These are phyloP conservation scores for Calocybe cyanea DNA, from an alignment of 768 basidiomycete genomes.

Conservation along the genomic window DNA sequence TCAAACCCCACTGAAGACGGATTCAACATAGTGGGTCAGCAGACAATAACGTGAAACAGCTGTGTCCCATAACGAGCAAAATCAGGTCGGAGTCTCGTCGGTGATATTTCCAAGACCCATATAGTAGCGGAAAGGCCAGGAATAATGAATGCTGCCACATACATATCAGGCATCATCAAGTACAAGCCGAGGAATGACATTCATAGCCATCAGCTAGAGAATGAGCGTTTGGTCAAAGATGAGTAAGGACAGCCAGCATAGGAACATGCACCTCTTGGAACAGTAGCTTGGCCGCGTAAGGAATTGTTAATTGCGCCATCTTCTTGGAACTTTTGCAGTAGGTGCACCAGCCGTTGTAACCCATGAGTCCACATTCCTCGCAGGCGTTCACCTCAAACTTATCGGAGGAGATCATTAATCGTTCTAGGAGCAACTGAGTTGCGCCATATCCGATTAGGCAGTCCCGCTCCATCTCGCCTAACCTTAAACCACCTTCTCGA, in stretches of 20 bases:
- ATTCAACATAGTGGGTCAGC: constrained; percentile 2
- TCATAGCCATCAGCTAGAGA: constrained; percentile 90
- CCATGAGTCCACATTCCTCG: constrained; percentile 90
- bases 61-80: not conserved
- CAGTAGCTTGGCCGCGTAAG: constrained; percentile 90
- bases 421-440: constrained; percentile 91
- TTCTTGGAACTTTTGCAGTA: constrained; percentile 97
- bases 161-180: constrained; percentile 67
- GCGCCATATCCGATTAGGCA: constrained; percentile 99
- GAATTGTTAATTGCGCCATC: constrained; percentile 93
- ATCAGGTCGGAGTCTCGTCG: not conserved
- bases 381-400: constrained; percentile 98
- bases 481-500: constrained; percentile 91
- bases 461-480: constrained; percentile 99
- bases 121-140: constrained; percentile 1
- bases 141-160: not conserved
- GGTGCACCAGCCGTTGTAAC: constrained; percentile 94
- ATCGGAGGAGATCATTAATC: constrained; percentile 98
- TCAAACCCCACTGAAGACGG: constrained; percentile 7
- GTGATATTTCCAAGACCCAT: constrained; percentile 6
- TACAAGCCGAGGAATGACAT: constrained; percentile 85
- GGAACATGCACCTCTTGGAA: constrained; percentile 74
- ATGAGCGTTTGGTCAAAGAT: constrained; percentile 1
- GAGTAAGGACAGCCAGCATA: not conserved
- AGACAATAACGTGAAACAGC: constrained; percentile 9